phyloP scores from a whole-genome alignment of 1,284 basidiomycete species.

The Salmacisia buchloeana region DNA sequence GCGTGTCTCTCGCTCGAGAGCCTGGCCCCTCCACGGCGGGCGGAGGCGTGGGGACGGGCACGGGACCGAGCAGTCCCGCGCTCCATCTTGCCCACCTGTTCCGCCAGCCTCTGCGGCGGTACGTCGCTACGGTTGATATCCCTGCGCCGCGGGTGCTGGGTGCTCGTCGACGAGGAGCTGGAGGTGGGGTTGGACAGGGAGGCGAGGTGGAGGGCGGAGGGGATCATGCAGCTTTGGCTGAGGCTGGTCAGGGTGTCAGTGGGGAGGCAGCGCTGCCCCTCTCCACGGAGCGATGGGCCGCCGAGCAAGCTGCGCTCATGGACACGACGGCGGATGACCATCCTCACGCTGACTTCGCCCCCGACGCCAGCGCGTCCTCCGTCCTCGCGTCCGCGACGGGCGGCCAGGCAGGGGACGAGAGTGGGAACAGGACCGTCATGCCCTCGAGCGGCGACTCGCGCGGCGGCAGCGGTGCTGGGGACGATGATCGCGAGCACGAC shows the following conservation, averaged over 20 bases:
- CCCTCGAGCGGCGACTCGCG: not conserved
- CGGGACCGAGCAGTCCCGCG: not conserved
- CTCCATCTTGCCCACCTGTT: slow-evolving; percentile 1
- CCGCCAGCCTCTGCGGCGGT: not conserved
- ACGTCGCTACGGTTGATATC: not conserved
- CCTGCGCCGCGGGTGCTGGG: not conserved
- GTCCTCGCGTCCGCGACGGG: too few relatives aligned
- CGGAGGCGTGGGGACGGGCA: too few relatives aligned
- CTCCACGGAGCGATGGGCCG: slow-evolving; percentile 4
- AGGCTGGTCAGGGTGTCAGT: too few relatives aligned
- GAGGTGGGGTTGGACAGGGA: too few relatives aligned
- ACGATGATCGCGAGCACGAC: not conserved
- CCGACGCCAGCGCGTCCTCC: too few relatives aligned
- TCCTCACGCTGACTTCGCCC: not conserved
- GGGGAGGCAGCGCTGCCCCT: too few relatives aligned
- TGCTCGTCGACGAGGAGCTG: too few relatives aligned
- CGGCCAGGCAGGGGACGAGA: not conserved
- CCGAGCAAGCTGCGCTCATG: not conserved
- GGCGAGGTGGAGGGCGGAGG: too few relatives aligned
- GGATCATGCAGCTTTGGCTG: too few relatives aligned
- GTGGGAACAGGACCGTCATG: not conserved
- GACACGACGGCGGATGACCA: not conserved
- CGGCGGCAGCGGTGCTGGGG: not conserved
- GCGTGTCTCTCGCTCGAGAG: too few relatives aligned
- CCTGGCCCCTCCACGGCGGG: too few relatives aligned